Evolutionary conservation across 2,329 filamentous ascomycete species (phyloP), one percentile per base, ranked within the genome.

Genomic region (Colletotrichum chrysophilum): DNA sequence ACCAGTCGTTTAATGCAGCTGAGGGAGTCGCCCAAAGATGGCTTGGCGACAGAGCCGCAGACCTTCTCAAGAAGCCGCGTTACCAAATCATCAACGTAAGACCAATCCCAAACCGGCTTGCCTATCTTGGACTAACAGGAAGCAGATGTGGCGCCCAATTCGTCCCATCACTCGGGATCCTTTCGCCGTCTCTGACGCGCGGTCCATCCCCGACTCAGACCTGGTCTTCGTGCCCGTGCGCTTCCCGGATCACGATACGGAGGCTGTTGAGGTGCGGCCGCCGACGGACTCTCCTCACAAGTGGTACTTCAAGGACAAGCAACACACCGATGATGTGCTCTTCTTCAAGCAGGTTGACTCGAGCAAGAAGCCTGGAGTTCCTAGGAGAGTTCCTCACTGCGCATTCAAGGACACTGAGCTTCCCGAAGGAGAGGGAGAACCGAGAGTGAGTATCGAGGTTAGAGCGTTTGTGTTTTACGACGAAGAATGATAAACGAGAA

Each of bases 391-490:
- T 30, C 88, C 88, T 34, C 89, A 91, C 78, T 85, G 85, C 13
- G 87, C 88, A 4, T 91, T 91, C 83, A 82, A 82, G 16, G 85
- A 89, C 80, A 83, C 84, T 13, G 75, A 74, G 9, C 26, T 74
- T 32, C 74, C 89, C 88, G 80, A 94, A 0, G 86, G 87, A 66
- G 90, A 88, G 14, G 91, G 89, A 28, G 88, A 89, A 68, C 88
- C 88, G 3, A 87, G 93, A 79, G 91, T 94, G 84, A 94, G 92
- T 80, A 94, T 95, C 82, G 93, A 94, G 83, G 92, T 94, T 24
- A 87, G 93, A 80, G 90, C 91, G 56, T 86, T 94, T 83, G 90
- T 94, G 0, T 94, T 94, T 69, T 78, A 85, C 84, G 9, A 85
- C 82, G 52, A 81, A 36, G 68, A 71, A 5, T 64, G n/a, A 56